Percentiles rank a stretch among this genome's conserved stretches.
phyloP scores from a whole-genome alignment of 495 filamentous ascomycete species.

The Apodospora peruviana region DNA sequence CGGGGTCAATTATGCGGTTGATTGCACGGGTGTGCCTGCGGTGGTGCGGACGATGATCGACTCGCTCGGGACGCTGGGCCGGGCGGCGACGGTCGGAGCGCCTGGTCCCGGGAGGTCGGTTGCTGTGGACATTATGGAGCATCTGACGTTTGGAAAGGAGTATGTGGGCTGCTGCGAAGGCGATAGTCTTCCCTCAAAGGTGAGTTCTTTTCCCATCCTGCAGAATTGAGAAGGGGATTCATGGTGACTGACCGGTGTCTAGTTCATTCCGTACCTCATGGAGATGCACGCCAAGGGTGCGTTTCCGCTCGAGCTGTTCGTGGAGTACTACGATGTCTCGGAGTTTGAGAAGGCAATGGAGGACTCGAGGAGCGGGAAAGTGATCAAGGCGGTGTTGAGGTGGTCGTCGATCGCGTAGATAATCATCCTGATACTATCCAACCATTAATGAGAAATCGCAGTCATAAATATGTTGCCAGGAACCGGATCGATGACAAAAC shows the following conservation, averaged over 20 bases:
- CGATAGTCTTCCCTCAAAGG: slow-evolving; percentile 19
- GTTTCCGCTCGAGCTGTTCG: slow-evolving; percentile 38
- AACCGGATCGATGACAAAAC: too few species aligned
- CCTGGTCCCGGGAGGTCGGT: slow-evolving; percentile 22
- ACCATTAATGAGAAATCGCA: too few species aligned
- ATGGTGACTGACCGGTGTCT: slow-evolving; percentile 23
- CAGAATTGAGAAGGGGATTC: neutral
- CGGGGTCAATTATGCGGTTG: slow-evolving; percentile 34
- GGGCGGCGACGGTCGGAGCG: slow-evolving; percentile 39
- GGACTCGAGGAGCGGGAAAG: slow-evolving; percentile 18
- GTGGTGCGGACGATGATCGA: slow-evolving; percentile 30
- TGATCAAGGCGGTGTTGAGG: slow-evolving; percentile 24
- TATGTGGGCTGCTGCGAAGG: slow-evolving; percentile 26
- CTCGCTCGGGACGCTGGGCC: slow-evolving; percentile 29
- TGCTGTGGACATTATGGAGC: slow-evolving; percentile 19
- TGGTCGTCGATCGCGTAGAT: slow-evolving; percentile 3
- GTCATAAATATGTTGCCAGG: too few species aligned
- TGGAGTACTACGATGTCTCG: slow-evolving; percentile 22
- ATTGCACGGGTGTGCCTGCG: slow-evolving; percentile 34
- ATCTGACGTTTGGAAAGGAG: slow-evolving; percentile 26
- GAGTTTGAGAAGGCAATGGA: slow-evolving; percentile 21
- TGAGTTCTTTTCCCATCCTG: slow-evolving; percentile 2
- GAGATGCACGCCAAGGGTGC: slow-evolving; percentile 34
- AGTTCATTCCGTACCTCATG: slow-evolving; percentile 35
- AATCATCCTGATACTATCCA: too few species aligned